These are phyloP conservation scores for Nigrograna mackinnonii DNA, from an alignment of 2,329 filamentous ascomycete genomes.

Conservation along the genomic window DNA sequence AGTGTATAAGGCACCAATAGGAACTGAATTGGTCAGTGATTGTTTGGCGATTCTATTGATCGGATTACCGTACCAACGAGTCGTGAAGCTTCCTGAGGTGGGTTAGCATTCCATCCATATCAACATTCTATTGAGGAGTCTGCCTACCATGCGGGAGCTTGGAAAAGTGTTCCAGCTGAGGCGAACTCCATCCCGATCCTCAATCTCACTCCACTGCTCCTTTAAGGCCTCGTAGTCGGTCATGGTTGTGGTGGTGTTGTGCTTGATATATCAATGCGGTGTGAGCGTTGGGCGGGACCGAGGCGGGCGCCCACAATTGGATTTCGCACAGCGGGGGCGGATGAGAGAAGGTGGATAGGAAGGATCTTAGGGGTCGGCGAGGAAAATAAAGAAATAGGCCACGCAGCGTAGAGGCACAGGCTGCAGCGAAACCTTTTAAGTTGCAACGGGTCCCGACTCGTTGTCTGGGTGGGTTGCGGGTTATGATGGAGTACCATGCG, in stretches of 20 bases:
- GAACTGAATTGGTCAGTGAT: slow-evolving; percentile 59
- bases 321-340: slow-evolving; percentile 28
- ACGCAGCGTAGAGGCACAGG: slow-evolving; percentile 14
- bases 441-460: slow-evolving; percentile 30
- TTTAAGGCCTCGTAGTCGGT: slow-evolving; percentile 96
- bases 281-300: slow-evolving; percentile 24
- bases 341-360: slow-evolving; percentile 4
- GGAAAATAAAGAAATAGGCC: slow-evolving; percentile 11
- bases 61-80: slow-evolving; percentile 60
- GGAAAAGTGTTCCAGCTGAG: slow-evolving; percentile 99
- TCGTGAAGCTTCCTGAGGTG: slow-evolving; percentile 79
- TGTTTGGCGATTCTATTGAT: background rate
- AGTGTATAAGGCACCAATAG: slow-evolving; percentile 94
- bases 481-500: slow-evolving; percentile 21
- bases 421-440: slow-evolving; percentile 23
- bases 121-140: slow-evolving; percentile 9
- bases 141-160: slow-evolving; percentile 83
- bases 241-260: slow-evolving; percentile 23
- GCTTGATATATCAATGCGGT: slow-evolving; percentile 13
- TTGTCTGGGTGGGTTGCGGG: slow-evolving; percentile 14
- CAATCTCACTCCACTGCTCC: slow-evolving; percentile 94
- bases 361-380: slow-evolving; percentile 6
- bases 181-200: slow-evolving; percentile 93
- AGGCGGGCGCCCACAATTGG: slow-evolving; percentile 32
- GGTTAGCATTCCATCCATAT: slow-evolving; percentile 27